Evolutionary conservation across 1,284 basidiomycete genomes (phyloP).

Genomic region (Coriolopsis trogii): DNA sequence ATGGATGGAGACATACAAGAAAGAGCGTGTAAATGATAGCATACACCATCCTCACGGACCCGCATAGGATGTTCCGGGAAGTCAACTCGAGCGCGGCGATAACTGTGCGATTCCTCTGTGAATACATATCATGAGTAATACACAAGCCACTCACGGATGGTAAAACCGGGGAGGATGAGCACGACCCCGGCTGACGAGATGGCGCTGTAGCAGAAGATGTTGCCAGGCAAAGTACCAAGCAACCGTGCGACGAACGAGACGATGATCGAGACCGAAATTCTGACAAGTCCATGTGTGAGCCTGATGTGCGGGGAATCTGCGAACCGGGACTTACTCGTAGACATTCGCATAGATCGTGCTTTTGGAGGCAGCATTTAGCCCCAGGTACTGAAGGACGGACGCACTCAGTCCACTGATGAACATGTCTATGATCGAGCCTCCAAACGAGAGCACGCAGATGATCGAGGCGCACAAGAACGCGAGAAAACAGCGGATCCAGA

Average conservation of each 20-base stretch:
- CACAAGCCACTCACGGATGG: constrained; percentile 54
- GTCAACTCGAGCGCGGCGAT: constrained; percentile 84
- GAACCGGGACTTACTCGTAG: constrained; percentile 87
- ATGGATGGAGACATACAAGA: constrained; percentile 45
- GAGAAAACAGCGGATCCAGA: constrained; percentile 65
- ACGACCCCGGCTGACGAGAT: constrained; percentile 84
- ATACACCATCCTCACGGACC: constrained; percentile 87
- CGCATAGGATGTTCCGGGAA: constrained; percentile 81
- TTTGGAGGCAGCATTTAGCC: constrained; percentile 76
- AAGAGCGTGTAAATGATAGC: constrained; percentile 89
- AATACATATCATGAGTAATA: not conserved
- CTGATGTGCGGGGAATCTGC: too few relatives aligned
- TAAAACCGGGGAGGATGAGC: constrained; percentile 79
- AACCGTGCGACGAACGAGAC: constrained; percentile 81
- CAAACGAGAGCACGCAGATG: constrained; percentile 82
- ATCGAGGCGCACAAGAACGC: constrained; percentile 76
- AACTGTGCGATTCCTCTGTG: constrained; percentile 47
- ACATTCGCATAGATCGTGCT: constrained; percentile 87
- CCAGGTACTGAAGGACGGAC: constrained; percentile 72
- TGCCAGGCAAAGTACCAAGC: constrained; percentile 67
- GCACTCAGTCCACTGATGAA: constrained; percentile 78
- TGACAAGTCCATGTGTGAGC: too few relatives aligned
- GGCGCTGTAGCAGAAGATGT: constrained; percentile 81
- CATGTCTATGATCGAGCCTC: constrained; percentile 82
- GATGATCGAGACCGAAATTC: constrained; percentile 82